Evolutionary conservation across 768 basidiomycete genomes (phyloP).

Genomic region (Multifurca ochricompacta): DNA sequence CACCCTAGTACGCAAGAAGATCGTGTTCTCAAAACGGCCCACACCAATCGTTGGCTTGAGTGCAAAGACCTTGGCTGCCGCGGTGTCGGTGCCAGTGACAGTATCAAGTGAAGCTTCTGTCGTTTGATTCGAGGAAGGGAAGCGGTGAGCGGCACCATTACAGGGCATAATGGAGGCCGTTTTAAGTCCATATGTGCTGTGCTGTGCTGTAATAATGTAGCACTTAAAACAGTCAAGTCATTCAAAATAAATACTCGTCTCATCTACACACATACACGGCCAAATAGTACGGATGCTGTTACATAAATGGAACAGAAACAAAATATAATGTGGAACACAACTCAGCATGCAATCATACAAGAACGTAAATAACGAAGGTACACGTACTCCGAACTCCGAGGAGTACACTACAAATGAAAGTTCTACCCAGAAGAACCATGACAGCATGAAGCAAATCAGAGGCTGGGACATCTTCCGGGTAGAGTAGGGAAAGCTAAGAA

Average conservation of each 20-base stretch:
- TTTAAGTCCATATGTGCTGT: too few relatives aligned
- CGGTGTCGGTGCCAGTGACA: not conserved
- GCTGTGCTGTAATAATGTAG: too few relatives aligned
- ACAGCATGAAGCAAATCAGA: not conserved
- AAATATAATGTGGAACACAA: not conserved
- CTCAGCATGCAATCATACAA: not conserved
- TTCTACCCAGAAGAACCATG: not conserved
- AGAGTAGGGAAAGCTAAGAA: not conserved
- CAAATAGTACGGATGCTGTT: too few relatives aligned
- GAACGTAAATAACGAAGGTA: not conserved
- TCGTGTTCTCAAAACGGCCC: slow-evolving; percentile 76
- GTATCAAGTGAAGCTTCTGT: too few relatives aligned
- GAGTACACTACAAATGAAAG: not conserved
- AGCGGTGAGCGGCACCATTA: too few relatives aligned
- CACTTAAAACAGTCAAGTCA: too few relatives aligned
- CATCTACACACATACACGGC: not conserved
- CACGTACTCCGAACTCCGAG: not conserved
- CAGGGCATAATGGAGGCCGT: too few relatives aligned
- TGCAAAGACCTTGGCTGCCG: not conserved
- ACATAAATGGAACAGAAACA: too few relatives aligned
- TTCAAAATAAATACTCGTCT: too few relatives aligned
- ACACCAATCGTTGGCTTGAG: slow-evolving; percentile 51
- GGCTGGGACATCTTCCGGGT: not conserved
- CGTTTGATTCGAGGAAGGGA: too few relatives aligned
- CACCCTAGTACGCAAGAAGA: slow-evolving; percentile 72